Conservation (phyloP, 2,329 filamentous ascomycete species). For the Colletotrichum costaricense region DNA sequence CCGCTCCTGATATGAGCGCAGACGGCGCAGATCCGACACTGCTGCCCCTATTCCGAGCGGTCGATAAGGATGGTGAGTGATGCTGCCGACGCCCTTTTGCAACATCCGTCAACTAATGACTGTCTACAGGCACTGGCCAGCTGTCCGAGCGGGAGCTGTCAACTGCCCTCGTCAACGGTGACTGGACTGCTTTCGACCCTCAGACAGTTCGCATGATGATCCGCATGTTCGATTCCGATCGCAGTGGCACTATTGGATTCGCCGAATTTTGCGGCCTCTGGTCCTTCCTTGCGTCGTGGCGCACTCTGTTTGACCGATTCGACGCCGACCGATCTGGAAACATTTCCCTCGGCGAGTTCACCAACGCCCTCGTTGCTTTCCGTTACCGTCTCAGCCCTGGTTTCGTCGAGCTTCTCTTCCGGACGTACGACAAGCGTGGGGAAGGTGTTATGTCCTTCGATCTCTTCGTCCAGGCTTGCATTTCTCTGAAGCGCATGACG, state of each 20-base stretch:
- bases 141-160: slow-evolving; percentile 89
- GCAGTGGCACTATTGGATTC: slow-evolving; percentile 89
- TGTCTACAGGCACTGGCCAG: slow-evolving; percentile 74
- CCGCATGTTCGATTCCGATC: slow-evolving; percentile 97
- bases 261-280: slow-evolving; percentile 96
- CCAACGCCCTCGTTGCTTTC: slow-evolving; percentile 90
- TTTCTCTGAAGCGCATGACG: slow-evolving; percentile 97
- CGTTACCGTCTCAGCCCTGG: slow-evolving; percentile 88
- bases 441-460: slow-evolving; percentile 88
- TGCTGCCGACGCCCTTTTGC: neutral
- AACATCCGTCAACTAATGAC: slow-evolving; percentile 11
- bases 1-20: slow-evolving; percentile 61
- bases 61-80: slow-evolving; percentile 81
- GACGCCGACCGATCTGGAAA: slow-evolving; percentile 88
- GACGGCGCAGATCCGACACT: slow-evolving; percentile 76
- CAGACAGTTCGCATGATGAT: slow-evolving; percentile 99
- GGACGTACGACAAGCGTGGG: slow-evolving; percentile 84
- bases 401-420: slow-evolving; percentile 88
- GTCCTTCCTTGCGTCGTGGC: slow-evolving; percentile 96
- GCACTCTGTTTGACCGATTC: slow-evolving; percentile 93
- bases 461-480: slow-evolving; percentile 97
- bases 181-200: slow-evolving; percentile 93
- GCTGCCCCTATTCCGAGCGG: slow-evolving; percentile 87
- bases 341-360: slow-evolving; percentile 89
- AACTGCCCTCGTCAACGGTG: slow-evolving; percentile 92